A percentile compares a stretch with the other conserved stretches of the same genome.
Evolutionary conservation across 805 yeast genomes (phyloP).

Genomic region (Saccharomycopsis selenospora): DNA sequence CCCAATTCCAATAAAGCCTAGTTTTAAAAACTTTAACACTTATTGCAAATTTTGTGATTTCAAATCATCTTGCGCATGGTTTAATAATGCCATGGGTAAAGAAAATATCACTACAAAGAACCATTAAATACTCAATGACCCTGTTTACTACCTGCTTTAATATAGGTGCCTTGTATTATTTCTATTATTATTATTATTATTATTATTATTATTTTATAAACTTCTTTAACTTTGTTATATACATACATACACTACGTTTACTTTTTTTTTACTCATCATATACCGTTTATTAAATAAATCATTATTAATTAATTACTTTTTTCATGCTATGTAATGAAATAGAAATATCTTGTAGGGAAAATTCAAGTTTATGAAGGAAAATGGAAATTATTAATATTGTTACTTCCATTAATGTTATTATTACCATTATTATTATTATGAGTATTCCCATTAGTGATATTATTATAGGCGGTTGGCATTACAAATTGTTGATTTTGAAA

Average conservation of each 20-base stretch:
- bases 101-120: no score
- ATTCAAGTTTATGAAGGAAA: neutral
- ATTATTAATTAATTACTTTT: no score
- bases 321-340: no score
- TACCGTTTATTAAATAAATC: no score
- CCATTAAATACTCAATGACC: no score
- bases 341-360: no score
- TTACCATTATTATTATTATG: neutral
- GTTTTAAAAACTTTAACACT: neutral
- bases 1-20: neutral
- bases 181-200: neutral
- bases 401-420: neutral
- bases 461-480: neutral
- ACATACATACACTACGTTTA: no score
- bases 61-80: neutral
- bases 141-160: no score
- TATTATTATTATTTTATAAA: neutral
- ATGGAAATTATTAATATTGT: neutral
- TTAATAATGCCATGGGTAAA: neutral
- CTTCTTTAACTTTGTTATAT: neutral
- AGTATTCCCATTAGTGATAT: no score
- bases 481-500: no score
- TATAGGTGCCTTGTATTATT: neutral
- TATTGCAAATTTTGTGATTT: neutral
- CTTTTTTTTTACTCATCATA: no score